Percentiles rank a stretch among this genome's conserved stretches.
Evolutionary conservation across 352 stramenopile genomes (phyloP).

Genomic region (Phytophthora cryptogea): DNA sequence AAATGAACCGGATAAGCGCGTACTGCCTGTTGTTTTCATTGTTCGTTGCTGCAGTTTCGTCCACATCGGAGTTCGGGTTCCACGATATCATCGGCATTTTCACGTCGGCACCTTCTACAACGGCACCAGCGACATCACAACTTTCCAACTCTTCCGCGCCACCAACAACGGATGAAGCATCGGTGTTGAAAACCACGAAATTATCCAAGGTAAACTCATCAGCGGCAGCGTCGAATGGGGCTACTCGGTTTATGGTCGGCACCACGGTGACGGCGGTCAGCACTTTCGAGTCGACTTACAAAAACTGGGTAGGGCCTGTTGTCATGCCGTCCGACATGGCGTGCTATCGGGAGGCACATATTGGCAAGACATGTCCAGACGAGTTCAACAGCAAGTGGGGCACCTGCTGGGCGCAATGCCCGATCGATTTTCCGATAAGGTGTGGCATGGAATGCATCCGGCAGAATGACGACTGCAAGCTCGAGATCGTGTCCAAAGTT

Average conservation of each 20-base stretch:
- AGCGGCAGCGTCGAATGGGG: not conserved
- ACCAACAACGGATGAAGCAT: not conserved
- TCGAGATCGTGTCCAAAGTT: slow-evolving; percentile 39
- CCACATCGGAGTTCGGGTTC: slow-evolving; percentile 9
- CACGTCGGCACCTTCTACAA: slow-evolving; percentile 8
- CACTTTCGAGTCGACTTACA: slow-evolving; percentile 17
- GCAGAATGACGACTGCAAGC: slow-evolving; percentile 41
- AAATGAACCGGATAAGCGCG: slow-evolving; percentile 2
- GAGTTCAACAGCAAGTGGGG: slow-evolving; percentile 37
- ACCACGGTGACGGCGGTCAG: slow-evolving; percentile 8
- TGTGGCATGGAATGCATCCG: slow-evolving; percentile 52
- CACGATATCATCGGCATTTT: not conserved
- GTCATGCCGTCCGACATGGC: slow-evolving; percentile 19
- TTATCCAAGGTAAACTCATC: not conserved
- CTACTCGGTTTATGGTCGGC: slow-evolving; percentile 3
- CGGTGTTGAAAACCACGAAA: not conserved
- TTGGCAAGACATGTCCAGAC: slow-evolving; percentile 22
- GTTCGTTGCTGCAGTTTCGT: not conserved
- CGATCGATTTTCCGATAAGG: slow-evolving; percentile 48
- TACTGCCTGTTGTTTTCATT: slow-evolving; percentile 9
- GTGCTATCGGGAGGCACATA: slow-evolving; percentile 35
- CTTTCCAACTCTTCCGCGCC: not conserved
- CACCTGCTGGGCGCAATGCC: slow-evolving; percentile 50
- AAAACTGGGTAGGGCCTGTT: slow-evolving; percentile 22
- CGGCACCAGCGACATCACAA: slow-evolving; percentile 1